Evolutionary conservation across 1,284 basidiomycete species (phyloP), one percentile per base, ranked within the genome.

Genomic region (Trichosporon coremiiforme): DNA sequence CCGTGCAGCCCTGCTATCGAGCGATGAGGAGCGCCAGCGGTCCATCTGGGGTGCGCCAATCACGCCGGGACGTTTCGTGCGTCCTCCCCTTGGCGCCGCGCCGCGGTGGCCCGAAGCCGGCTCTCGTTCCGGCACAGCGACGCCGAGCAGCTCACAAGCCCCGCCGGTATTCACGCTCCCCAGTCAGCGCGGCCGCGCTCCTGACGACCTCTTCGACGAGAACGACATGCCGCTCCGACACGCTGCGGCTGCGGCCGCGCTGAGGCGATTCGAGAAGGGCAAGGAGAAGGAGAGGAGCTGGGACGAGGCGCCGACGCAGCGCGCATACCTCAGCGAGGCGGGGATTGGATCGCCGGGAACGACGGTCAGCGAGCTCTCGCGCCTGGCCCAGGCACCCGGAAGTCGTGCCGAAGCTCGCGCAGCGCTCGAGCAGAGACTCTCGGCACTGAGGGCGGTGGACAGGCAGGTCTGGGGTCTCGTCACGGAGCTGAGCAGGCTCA

Each of bases 391-490:
- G 57, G 17, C 57, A 31, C 29, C 57, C 2, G 31, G 29, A 25
- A 33, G 29, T 7, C 12, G 57, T 6, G 75, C 20, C 63, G 63
- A 64, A 17, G 63, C 35, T 6, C 35, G 36, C 4, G 60, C 65
- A 1, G 90, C 90, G 4, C 91, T 95, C 64, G 91, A 94, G 73
- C 91, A 94, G 80, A 87, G 93, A 69, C 83, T 95, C 70, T 85
- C 88, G 55, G 87, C 92, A 31, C 83, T 95, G 33, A 90, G 92
- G 81, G 87, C 88, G 36, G 89, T 94, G 36, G 91, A 91, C 64
- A 85, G 85, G 36, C 86, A 88, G 13, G 85, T 93, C 13, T 88
- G 88, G 78, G 85, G 86, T 20, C 90, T 91, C 73, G 87, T 92
- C 65, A 90, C 91, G 76, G 92, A 95, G 74, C 84, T 95, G 70